Evolutionary conservation across 2,329 filamentous ascomycete genomes (phyloP).

Genomic region (Tolypocladium tropicale): DNA sequence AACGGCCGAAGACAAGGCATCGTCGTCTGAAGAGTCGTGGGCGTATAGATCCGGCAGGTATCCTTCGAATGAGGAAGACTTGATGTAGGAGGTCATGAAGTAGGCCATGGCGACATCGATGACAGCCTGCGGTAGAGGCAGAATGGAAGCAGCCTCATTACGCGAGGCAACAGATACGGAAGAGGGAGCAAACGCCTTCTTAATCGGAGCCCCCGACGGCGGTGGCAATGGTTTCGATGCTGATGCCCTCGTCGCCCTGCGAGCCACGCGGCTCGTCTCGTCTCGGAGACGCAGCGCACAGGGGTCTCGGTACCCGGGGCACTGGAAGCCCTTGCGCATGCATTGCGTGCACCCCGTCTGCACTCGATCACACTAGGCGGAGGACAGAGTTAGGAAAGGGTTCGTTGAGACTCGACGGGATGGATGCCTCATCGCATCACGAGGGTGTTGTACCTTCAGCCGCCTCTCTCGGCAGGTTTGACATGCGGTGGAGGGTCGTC

Average conservation of each 20-base stretch:
- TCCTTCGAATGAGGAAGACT: constrained; percentile 11
- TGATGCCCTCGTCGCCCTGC: constrained; percentile 6
- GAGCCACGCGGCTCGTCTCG: constrained; percentile 12
- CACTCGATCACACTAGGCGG: constrained; percentile 14
- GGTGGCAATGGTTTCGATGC: not conserved
- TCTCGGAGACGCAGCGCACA: constrained; percentile 13
- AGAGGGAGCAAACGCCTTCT: not conserved
- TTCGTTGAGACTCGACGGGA: no score
- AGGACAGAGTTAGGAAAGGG: no score
- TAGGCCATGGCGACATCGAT: constrained; percentile 9
- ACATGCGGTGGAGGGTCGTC: constrained; percentile 16
- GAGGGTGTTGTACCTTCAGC: constrained; percentile 15
- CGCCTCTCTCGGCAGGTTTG: constrained; percentile 14
- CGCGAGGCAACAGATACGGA: not conserved
- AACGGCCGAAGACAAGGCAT: constrained; percentile 12
- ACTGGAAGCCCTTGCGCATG: constrained; percentile 13
- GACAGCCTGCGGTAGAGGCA: constrained; percentile 1
- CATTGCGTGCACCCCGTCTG: constrained; percentile 15
- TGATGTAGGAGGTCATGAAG: constrained; percentile 16
- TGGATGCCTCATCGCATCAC: no score
- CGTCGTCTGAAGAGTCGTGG: constrained; percentile 1
- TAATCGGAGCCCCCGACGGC: not conserved
- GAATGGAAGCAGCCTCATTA: not conserved
- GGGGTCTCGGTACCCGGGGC: constrained; percentile 15
- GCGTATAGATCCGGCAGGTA: constrained; percentile 12